Percentiles rank a stretch among this genome's conserved stretches.
Evolutionary conservation across 2,329 filamentous ascomycete genomes (phyloP).

Genomic region (Fusarium musae): DNA sequence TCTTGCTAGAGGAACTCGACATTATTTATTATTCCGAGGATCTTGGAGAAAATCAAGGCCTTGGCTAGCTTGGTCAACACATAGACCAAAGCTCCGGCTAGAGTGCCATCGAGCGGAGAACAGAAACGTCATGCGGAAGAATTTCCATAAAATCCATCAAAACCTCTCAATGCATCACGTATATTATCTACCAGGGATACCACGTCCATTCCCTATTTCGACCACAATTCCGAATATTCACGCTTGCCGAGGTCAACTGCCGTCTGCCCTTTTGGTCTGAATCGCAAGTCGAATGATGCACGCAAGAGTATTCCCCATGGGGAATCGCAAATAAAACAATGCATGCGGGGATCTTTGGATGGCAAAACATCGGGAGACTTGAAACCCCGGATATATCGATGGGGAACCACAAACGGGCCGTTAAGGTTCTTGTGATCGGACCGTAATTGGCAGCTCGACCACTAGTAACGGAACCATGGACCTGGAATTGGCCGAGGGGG

Average conservation of each 20-base stretch:
- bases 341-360: neutral
- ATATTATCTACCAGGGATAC: neutral
- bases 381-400: slow-evolving; percentile 2
- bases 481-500: neutral
- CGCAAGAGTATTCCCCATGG: slow-evolving; percentile 16
- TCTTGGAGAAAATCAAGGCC: too few relatives aligned
- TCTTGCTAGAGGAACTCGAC: neutral
- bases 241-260: slow-evolving; percentile 21
- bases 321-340: slow-evolving; percentile 3
- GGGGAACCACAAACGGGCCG: slow-evolving; percentile 25
- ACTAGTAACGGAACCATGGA: slow-evolving; percentile 5
- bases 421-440: slow-evolving; percentile 16
- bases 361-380: neutral
- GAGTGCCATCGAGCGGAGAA: slow-evolving; percentile 6
- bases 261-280: neutral
- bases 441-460: neutral
- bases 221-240: neutral
- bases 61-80: neutral
- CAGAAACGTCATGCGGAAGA: slow-evolving; percentile 1
- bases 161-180: neutral
- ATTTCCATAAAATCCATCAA: neutral
- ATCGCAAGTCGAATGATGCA: neutral
- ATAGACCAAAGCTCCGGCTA: neutral
- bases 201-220: slow-evolving; percentile 4
- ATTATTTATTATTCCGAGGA: neutral